Conservation (phyloP, 2,329 filamentous ascomycete genomes). For the Penicillium sp. region DNA sequence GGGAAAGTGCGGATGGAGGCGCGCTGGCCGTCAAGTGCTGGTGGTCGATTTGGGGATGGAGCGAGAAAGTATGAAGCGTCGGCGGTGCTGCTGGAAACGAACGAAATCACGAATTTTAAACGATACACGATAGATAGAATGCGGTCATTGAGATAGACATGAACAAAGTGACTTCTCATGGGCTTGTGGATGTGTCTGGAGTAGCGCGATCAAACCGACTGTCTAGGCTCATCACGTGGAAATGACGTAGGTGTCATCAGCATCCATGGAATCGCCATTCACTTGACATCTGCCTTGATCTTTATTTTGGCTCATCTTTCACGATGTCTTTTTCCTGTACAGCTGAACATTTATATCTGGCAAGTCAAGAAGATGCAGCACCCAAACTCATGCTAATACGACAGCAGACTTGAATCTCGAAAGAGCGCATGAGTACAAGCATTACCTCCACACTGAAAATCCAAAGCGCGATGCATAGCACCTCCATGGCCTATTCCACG, state of each 20-base stretch:
- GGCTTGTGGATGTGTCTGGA: no score
- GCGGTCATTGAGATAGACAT: background rate
- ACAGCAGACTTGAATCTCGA: background rate
- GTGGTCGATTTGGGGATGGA: slow-evolving; percentile 52
- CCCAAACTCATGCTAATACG: background rate
- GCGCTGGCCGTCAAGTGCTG: slow-evolving; percentile 48
- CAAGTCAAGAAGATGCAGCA: background rate
- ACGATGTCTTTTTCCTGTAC: background rate
- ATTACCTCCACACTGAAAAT: background rate
- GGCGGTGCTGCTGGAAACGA: background rate
- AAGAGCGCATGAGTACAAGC: background rate
- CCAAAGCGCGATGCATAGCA: background rate
- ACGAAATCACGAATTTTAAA: slow-evolving; percentile 35
- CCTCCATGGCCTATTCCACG: background rate
- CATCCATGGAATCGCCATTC: background rate
- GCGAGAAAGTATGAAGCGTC: slow-evolving; percentile 33
- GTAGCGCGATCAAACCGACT: background rate
- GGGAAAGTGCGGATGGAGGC: slow-evolving; percentile 45
- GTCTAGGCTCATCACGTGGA: slow-evolving; percentile 12
- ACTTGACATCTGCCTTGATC: background rate
- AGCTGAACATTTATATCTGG: background rate
- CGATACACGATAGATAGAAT: slow-evolving; percentile 30
- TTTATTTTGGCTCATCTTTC: background rate
- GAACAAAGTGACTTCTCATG: no score
- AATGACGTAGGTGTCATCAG: slow-evolving; percentile 20